Evolutionary conservation across 306 rosid species (phyloP).

Genomic region (Amphicarpaea edgeworthii): DNA sequence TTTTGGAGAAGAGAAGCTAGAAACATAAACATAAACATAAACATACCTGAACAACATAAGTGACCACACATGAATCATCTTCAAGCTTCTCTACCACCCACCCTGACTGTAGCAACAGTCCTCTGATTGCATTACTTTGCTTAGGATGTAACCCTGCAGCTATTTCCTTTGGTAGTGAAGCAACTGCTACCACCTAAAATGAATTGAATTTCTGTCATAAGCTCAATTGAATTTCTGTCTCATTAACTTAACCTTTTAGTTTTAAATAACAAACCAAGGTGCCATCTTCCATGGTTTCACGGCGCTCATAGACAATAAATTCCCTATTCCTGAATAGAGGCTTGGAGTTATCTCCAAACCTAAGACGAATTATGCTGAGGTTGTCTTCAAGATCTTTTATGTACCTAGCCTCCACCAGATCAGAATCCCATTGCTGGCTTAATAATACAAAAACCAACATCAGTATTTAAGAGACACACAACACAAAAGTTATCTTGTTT

Average conservation of each 20-base stretch:
- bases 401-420: conserved; percentile 85
- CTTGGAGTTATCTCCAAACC: conserved; percentile 85
- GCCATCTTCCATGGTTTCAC: conserved; percentile 94
- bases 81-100: conserved; percentile 92
- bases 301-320: conserved; percentile 85
- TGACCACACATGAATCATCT: conserved; percentile 76
- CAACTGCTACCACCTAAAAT: conserved; percentile 84
- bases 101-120: conserved; percentile 81
- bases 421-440: conserved; percentile 93
- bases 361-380: conserved; percentile 79
- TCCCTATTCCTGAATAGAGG: conserved; percentile 85
- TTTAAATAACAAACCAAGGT: conserved; percentile 82
- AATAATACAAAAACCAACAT: neutral
- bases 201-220: too few species aligned
- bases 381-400: conserved; percentile 77
- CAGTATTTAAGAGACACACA: conserved; percentile 42
- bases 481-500: conserved; percentile 55
- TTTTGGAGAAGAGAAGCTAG: too few species aligned
- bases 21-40: too few species aligned
- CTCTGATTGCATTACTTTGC: conserved; percentile 87
- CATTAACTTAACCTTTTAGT: too few species aligned
- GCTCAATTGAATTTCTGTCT: too few species aligned
- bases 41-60: conserved; percentile 96
- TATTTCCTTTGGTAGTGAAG: conserved; percentile 89
- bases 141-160: conserved; percentile 87